Percentiles rank a stretch among this genome's conserved stretches.
Evolutionary conservation across 371 early-diverging fungal species (phyloP).

Genomic region (Zancudomyces culisetae): DNA sequence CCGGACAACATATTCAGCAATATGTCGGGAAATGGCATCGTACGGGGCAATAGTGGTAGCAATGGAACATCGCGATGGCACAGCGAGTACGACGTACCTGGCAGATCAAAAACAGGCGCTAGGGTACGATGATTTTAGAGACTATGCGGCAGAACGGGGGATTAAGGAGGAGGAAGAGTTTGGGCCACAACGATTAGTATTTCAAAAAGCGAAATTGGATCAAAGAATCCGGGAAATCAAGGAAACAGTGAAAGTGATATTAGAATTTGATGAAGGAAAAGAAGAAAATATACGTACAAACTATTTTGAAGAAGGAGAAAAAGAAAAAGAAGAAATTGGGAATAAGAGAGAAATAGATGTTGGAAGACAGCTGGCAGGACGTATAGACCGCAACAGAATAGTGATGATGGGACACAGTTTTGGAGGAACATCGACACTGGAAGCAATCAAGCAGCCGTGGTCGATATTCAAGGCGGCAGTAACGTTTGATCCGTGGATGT

Average conservation of each 20-base stretch:
- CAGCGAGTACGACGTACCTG: background rate
- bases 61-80: background rate
- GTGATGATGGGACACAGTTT: background rate
- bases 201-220: background rate
- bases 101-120: background rate
- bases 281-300: background rate
- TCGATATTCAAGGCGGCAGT: background rate
- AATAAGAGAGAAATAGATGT: too few species aligned
- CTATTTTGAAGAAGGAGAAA: background rate
- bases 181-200: background rate
- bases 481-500: conserved; percentile 1
- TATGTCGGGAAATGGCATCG: background rate
- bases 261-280: background rate
- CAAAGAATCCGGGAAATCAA: background rate
- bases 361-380: background rate
- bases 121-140: background rate
- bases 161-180: background rate
- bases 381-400: background rate
- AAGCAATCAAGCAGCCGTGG: background rate
- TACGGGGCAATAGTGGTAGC: background rate
- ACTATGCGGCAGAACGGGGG: background rate
- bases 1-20: background rate
- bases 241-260: background rate
- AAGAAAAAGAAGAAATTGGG: background rate
- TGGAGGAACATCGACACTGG: background rate